Evolutionary conservation across 1,139 yeast genomes (phyloP), one percentile per base, ranked within the genome.

Genomic region (Candida sp.): DNA sequence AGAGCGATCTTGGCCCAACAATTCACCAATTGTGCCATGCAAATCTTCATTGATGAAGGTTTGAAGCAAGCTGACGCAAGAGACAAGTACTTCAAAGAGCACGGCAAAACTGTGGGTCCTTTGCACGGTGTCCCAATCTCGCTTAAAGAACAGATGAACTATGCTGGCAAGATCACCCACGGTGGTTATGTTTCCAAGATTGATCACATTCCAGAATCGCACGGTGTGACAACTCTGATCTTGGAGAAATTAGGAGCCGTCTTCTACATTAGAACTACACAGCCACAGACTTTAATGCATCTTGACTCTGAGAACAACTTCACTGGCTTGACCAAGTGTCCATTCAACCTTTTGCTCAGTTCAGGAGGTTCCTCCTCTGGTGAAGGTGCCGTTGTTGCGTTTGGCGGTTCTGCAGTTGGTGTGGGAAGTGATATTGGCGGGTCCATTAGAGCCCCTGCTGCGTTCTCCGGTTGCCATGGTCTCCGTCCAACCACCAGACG

Each of bases 381-480:
- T 58, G 94, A 88, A 66, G 92, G 93, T 57, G 81, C 92, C 0
- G 65, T 85, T 58, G 83, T 85, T 44, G 83, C 81, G 1, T 81
- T 85, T 67, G 86, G 84, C 44, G 91, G 86, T 9, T 82, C 90
- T 31, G 75, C 83, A 2, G 56, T 87, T 41, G 93, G 93, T 44
- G 76, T 88, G 51, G 94, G 94, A 23, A 80, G 89, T 40, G 96
- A 88, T 67, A 87, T 88, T 58, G 96, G 94, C 54, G 96, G 94
- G 1, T 84, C 90, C 2, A 85, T 88, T 56, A 78, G 94, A 63
- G 85, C 80, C 6, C 96, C 94, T 2, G 88, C 93, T 32, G 91
- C 90, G 0, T 87, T 77, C 63, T 79, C 85, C 45, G 91, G 91
- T 26, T 67, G 81, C 52, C 82, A 74, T 64, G 94, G 92, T 12